Conservation (phyloP, 2,329 filamentous ascomycete species). For the Xylariaceae sp. region DNA sequence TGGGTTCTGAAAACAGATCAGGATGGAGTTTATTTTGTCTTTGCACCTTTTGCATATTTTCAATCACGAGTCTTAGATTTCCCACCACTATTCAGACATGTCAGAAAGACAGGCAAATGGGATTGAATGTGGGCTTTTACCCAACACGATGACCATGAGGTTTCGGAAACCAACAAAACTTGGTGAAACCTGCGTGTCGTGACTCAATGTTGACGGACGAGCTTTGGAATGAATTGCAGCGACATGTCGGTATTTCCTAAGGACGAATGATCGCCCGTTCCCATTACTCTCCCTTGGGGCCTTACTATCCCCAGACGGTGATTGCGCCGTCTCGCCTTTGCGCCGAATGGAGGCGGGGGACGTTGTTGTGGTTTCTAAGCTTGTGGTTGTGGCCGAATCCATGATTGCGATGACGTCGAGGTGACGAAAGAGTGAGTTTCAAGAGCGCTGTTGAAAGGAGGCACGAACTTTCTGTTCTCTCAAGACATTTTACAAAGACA, state of each 20-base stretch:
- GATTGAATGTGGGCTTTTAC: slow-evolving; percentile 45
- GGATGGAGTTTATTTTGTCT: slow-evolving; percentile 4
- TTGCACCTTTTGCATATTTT: slow-evolving; percentile 87
- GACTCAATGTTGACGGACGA: slow-evolving; percentile 78
- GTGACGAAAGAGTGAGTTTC: no score
- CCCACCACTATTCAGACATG: slow-evolving; percentile 66
- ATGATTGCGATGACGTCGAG: slow-evolving; percentile 22
- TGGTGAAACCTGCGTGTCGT: slow-evolving; percentile 70
- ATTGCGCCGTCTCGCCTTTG: slow-evolving; percentile 12
- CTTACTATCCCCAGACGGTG: not conserved
- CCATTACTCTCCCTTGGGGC: slow-evolving; percentile 16
- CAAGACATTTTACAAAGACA: not conserved
- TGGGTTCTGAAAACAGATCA: slow-evolving; percentile 10
- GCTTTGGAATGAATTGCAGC: slow-evolving; percentile 75
- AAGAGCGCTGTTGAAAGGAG: not conserved
- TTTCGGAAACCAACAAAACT: slow-evolving; percentile 95
- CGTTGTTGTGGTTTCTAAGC: slow-evolving; percentile 28
- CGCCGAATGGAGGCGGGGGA: slow-evolving; percentile 23
- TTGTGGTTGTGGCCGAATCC: slow-evolving; percentile 42
- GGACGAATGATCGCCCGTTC: slow-evolving; percentile 37
- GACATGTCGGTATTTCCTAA: slow-evolving; percentile 84
- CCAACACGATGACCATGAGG: slow-evolving; percentile 88
- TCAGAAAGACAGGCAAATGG: no score
- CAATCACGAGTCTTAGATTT: slow-evolving; percentile 90
- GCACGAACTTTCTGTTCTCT: not conserved